These are phyloP conservation scores for Dipteronia sinensis DNA, from an alignment of 345 rosid species.

Conservation along the genomic window DNA sequence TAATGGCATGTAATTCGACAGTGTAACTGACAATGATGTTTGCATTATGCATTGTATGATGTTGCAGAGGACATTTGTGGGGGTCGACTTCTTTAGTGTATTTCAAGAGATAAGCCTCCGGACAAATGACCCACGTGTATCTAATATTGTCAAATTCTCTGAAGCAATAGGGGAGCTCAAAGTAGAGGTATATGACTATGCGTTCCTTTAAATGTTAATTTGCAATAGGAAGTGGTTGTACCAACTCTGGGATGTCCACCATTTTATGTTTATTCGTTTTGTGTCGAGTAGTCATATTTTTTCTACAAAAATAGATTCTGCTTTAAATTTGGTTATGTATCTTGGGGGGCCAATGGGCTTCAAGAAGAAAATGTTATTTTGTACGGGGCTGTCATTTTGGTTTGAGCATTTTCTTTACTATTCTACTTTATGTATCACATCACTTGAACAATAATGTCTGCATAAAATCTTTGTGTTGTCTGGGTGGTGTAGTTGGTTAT, in stretches of 20 bases:
- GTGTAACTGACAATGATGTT: not conserved
- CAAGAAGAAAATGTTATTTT: not conserved
- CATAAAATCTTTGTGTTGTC: not conserved
- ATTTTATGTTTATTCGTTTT: not conserved
- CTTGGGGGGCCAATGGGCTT: not conserved
- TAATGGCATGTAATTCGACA: not conserved
- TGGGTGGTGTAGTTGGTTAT: constrained; percentile 28
- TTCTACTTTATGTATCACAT: not conserved
- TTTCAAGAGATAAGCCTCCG: constrained; percentile 86
- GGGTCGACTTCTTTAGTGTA: constrained; percentile 79
- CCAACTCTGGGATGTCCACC: not conserved
- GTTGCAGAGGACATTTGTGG: constrained; percentile 90
- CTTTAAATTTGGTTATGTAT: not conserved
- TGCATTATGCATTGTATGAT: not conserved
- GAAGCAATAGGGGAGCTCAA: constrained; percentile 85
- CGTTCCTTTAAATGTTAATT: not conserved
- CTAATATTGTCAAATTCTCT: constrained; percentile 82
- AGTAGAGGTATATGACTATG: constrained; percentile 71
- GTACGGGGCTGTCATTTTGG: not conserved
- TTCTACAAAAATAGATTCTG: not conserved
- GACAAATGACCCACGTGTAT: constrained; percentile 83
- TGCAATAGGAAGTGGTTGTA: not conserved
- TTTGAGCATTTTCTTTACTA: not conserved
- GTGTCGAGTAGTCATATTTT: not conserved
- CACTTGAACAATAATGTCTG: not conserved